Conservation (phyloP, 2,329 filamentous ascomycete genomes). For the Colletotrichum costaricense region DNA sequence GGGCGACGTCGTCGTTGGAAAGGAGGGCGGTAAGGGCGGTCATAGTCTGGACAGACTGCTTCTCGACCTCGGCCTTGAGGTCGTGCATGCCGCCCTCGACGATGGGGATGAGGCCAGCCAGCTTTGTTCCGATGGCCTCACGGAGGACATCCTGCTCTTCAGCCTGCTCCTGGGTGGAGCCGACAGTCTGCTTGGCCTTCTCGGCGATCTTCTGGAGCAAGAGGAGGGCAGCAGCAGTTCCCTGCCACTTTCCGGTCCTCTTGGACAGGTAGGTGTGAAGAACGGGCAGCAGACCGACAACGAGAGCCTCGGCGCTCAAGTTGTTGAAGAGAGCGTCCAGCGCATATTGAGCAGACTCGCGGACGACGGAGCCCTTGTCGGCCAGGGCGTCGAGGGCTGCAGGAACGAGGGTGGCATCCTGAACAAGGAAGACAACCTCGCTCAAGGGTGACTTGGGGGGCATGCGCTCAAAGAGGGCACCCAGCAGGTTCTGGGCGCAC, state of each 20-base stretch:
- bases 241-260: slow-evolving; percentile 96
- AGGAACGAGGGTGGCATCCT: slow-evolving; percentile 79
- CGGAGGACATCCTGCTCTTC: slow-evolving; percentile 89
- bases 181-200: slow-evolving; percentile 88
- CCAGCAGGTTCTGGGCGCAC: slow-evolving; percentile 93
- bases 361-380: slow-evolving; percentile 90
- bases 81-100: slow-evolving; percentile 97
- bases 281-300: slow-evolving; percentile 83
- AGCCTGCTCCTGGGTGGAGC: slow-evolving; percentile 83
- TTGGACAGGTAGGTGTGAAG: slow-evolving; percentile 82
- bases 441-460: slow-evolving; percentile 80
- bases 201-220: slow-evolving; percentile 94
- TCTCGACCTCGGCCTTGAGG: slow-evolving; percentile 87
- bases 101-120: slow-evolving; percentile 89
- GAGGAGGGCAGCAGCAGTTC: slow-evolving; percentile 86
- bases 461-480: slow-evolving; percentile 92
- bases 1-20: slow-evolving; percentile 96
- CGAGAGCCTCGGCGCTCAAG: slow-evolving; percentile 84
- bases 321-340: slow-evolving; percentile 87
- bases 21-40: slow-evolving; percentile 87
- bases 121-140: slow-evolving; percentile 88
- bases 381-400: slow-evolving; percentile 85
- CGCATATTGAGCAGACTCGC: slow-evolving; percentile 93
- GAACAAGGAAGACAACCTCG: slow-evolving; percentile 85
- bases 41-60: slow-evolving; percentile 94